These are phyloP conservation scores for Davidsoniella virescens DNA, from an alignment of 2,329 filamentous ascomycete species.

Conservation along the genomic window DNA sequence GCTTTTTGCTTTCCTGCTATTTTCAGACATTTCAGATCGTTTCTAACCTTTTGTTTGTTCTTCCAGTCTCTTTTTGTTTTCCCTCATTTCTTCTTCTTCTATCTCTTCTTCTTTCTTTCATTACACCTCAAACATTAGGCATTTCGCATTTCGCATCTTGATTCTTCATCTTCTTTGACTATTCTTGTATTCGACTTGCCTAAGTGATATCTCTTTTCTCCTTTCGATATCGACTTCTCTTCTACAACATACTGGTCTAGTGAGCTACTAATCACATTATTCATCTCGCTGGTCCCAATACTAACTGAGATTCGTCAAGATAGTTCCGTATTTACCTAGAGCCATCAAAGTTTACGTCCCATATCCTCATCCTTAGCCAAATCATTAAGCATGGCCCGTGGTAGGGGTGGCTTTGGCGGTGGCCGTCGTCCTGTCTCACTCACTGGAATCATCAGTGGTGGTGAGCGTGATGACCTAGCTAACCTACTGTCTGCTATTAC, in stretches of 20 bases:
- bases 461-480: conserved; percentile 36
- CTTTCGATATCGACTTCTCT: not conserved
- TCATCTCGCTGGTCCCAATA: not conserved
- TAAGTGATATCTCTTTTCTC: not conserved
- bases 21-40: not conserved
- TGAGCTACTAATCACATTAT: not conserved
- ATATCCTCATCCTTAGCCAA: not conserved
- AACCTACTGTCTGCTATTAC: conserved; percentile 35
- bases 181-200: not conserved
- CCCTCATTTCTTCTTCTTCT: not conserved
- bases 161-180: not conserved
- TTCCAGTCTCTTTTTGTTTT: not conserved
- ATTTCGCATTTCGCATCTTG: not conserved
- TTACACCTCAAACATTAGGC: not conserved
- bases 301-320: not conserved
- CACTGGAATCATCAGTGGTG: conserved; percentile 29
- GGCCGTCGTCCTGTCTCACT: conserved; percentile 33
- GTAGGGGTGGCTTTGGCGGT: conserved; percentile 19
- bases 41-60: conserved; percentile 5
- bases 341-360: not conserved
- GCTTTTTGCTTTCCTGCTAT: conserved; percentile 1
- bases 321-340: not conserved
- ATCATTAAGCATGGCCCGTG: conserved; percentile 23
- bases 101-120: conserved; percentile 2
- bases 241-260: not conserved